Percentiles rank a stretch among this genome's conserved stretches.
These are phyloP conservation scores for Cetraspora pellucida DNA, from an alignment of 192 early-diverging fungal genomes.

Conservation along the genomic window DNA sequence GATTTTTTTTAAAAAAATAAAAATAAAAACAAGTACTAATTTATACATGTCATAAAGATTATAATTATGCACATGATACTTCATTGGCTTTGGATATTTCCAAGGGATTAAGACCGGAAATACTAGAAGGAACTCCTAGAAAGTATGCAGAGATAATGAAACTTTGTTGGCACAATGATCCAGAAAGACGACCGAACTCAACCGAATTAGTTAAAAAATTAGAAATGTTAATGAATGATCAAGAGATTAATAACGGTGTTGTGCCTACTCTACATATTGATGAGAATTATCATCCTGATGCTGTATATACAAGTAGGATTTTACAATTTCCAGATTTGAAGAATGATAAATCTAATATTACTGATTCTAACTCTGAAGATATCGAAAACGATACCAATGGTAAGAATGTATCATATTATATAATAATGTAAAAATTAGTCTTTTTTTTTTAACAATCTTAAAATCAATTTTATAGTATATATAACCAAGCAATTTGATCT, in stretches of 20 bases:
- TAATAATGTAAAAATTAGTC: not conserved
- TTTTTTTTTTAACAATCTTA: not conserved
- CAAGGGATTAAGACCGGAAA: constrained; percentile 1
- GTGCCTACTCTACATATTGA: not conserved
- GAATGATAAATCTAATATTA: not conserved
- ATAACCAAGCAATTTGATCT: not conserved
- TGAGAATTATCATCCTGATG: not conserved
- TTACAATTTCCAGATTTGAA: not conserved
- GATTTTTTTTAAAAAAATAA: too few species aligned
- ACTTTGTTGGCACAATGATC: constrained; percentile 22
- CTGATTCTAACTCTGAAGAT: not conserved
- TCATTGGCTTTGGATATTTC: not conserved
- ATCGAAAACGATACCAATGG: not conserved
- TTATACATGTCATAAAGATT: too few species aligned
- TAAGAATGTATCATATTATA: not conserved
- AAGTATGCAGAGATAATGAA: not conserved
- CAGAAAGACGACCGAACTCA: constrained; percentile 4
- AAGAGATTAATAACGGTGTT: not conserved
- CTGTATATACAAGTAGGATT: not conserved
- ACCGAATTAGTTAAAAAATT: not conserved
- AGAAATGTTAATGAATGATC: not conserved
- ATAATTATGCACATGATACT: not conserved
- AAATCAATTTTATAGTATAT: not conserved
- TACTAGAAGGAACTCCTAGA: not conserved
- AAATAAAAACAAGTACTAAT: too few species aligned